Base-by-base conservation (phyloP, 2,329 filamentous ascomycete genomes). In the Calonectria pauciramosa region DNA sequence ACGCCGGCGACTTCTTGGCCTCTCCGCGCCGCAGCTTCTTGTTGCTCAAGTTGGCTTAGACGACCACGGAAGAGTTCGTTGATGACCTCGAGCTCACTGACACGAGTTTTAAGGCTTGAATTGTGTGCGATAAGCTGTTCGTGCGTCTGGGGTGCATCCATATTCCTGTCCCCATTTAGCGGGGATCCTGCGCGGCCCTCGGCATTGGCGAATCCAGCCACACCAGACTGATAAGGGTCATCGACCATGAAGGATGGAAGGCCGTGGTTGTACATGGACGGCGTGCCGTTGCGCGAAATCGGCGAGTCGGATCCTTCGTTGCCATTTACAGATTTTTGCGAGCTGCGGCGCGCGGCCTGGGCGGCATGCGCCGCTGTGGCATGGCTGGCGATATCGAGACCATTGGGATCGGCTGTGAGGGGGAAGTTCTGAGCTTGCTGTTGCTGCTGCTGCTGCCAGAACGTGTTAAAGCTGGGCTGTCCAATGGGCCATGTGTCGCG, bases 71-170 rank as follows among this genome's bases (percentile, higher is more conserved):
- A 96, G 56, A 96, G 88, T 82, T 94, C 94, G 81, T 96, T 98
- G 88, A 99, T 98, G 68, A 99, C 91, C 83, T 99, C 97, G 30
- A 99, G 90, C 85, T 99, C 97, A 80, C 94, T 97, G 41, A 99
- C 96, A 52, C 97, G 93, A 0, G 97, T 99, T 87, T 97, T 98
- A n/a, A 99, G 89, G 66, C 93, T 94, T 7, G 94, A 94, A 84
- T 98, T 98, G 75, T 93, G 91, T 2, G 94, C 93, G 68, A 95
- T 88, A 30, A 98, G 90, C 75, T 94, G 93, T 82, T 98, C 95
- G 83, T 95, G 95, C 4, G 93, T 94, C 82, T 95, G 94, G 0
- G 94, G 92, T 16, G 91, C 88, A 73, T 96, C 94, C 71, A 93
- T 88, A 76, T 92, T 90, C 63, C 93, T 93, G 32, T 93, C 90